Evolutionary conservation across 345 rosid genomes (phyloP), one percentile per base, ranked within the genome.

Genomic region (Pistacia integerrima): DNA sequence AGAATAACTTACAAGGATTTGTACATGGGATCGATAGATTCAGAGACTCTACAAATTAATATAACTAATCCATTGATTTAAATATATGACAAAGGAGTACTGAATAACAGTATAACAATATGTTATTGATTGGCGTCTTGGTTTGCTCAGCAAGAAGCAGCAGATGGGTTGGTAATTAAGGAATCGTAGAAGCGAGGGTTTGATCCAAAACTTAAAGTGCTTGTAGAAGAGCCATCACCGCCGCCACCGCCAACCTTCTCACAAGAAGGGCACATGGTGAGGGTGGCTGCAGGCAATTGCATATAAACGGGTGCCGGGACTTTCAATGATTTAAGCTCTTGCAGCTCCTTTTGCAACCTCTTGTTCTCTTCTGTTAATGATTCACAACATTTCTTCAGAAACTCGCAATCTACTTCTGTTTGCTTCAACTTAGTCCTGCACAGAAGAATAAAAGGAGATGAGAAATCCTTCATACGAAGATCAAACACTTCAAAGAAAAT

Each of bases 341-440:
- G 86, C 62, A 90, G 64, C 71, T 90, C 94, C 73, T 67, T 82
- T 20, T 85, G 84, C 33, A 90, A 80, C 88, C 88, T 80, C 80
- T 82, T 84, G 77, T 90, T 90, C 81, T 91, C 89, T 72, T 86
- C 89, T 41, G 84, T 86, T 48, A 89, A 67, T 13, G 82, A 83
- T 59, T 86, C 90, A 58, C 87, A 90, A 72, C 91, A 86, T 81
- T 82, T 86, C 83, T 82, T 91, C 73, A 89, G 64, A 25, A 87
- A 78, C 78, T 87, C 90, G 70, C 85, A 87, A 61, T 91, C 89
- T 75, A 81, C 82, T 74, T 87, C 94, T 11, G 89, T 87, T 51
- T 91, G 91, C 84, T 89, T 89, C 84, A 91, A 83, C 84, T 89
- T 91, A 67, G 88, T 89, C 88, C 94, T 90, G 75, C 58, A 52